Percentiles rank a stretch among this genome's conserved stretches.
Conservation (phyloP, 345 rosid genomes). For the Carallia pectinifolia region DNA sequence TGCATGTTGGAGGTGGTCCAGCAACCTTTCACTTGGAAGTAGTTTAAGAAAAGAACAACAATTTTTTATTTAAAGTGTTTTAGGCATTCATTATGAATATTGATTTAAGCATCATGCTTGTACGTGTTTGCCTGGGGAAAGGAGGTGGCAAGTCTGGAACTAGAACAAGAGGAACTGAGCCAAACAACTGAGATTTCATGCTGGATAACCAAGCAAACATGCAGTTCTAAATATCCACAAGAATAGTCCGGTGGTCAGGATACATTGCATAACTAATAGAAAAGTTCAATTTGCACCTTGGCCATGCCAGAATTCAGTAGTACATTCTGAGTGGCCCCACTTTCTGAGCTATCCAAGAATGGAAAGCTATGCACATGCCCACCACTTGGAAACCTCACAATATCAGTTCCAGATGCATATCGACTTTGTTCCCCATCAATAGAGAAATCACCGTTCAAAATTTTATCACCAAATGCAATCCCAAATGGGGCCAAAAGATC, state of each 20-base stretch:
- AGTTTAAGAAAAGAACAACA: not conserved
- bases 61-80: not conserved
- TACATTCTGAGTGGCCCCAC: constrained; percentile 91
- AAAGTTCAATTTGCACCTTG: constrained; percentile 41
- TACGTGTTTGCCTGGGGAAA: not conserved
- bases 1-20: not conserved
- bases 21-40: no score
- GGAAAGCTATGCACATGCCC: constrained; percentile 88
- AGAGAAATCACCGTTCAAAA: constrained; percentile 87
- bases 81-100: not conserved
- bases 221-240: not conserved
- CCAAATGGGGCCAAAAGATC: constrained; percentile 95
- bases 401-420: constrained; percentile 96
- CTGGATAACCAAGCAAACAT: not conserved
- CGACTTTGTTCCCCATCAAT: constrained; percentile 95
- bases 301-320: constrained; percentile 51
- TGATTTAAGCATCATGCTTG: not conserved
- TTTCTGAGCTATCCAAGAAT: constrained; percentile 88
- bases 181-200: not conserved
- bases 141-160: no score
- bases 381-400: constrained; percentile 85
- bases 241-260: not conserved
- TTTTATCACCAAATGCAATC: constrained; percentile 95
- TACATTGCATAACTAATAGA: not conserved
- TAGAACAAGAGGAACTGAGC: not conserved